Evolutionary conservation across 106 monocot species (phyloP), one percentile per base, ranked within the genome.

Genomic region (Acorus gramineus): DNA sequence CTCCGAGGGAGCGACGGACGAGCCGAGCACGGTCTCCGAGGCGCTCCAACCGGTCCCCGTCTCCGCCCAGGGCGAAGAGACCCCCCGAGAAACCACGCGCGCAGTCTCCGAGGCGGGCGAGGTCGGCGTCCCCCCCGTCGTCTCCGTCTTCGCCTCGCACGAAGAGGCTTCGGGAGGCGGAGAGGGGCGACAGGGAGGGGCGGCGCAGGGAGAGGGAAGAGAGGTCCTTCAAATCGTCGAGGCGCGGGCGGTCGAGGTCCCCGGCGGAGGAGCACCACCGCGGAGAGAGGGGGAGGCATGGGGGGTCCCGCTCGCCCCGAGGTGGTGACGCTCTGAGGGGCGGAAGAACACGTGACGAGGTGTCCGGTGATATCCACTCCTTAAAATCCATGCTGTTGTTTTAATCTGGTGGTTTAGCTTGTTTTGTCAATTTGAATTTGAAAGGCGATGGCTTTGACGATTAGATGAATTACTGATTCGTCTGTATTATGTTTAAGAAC

Each of bases 341-440:
- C 13, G 68, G 63, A 43, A 71, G 63, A 43, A 71, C 66, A 65
- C 87, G 70, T 77, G 82, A 81, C 42, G 90, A 96, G 95, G 90
- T 91, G 73, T 78, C 73, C 78, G 79, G 84, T 84, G 84, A 86
- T 89, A 80, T 93, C 86, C 57, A 64, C 61, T 71, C 60, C 76
- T 62, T 65, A 2, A 28, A 28, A 28, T 28, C 28, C 28, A 0
- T 28, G 28, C 28, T 28, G 28, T 28, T 28, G 28, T 28, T 28
- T 28, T 1, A 0, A 1, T 28, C 28, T 28, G 28, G 28, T n/a
- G 28, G 28, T 28, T 28, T 28, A 28, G 28, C 28, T 28, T 28
- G 28, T 28, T 28, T 28, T 28, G 28, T 28, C 28, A 28, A 28
- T 28, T 28, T 28, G 28, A 28, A 0, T 28, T 28, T 1, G 28